Evolutionary conservation across 176 grass and related monocot genomes (phyloP).

Genomic region (Eragrostis curvula): DNA sequence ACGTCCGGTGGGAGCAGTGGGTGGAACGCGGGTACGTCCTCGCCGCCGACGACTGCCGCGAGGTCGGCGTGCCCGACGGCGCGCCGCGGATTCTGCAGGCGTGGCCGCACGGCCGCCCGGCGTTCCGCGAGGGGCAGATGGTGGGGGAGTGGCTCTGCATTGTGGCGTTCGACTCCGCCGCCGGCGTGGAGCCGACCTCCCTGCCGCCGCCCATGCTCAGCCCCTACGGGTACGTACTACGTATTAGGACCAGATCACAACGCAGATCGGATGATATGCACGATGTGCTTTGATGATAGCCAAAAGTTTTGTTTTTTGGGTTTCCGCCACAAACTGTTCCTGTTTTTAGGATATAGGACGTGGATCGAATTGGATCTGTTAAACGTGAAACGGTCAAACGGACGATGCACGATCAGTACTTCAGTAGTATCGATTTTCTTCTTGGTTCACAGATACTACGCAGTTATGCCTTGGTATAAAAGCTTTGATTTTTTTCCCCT

Average conservation of each 20-base stretch:
- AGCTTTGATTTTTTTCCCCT: neutral
- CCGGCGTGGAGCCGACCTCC: slow-evolving; percentile 26
- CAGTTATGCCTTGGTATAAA: neutral
- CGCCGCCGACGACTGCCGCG: slow-evolving; percentile 36
- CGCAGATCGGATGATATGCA: neutral
- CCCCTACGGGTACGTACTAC: slow-evolving; percentile 33
- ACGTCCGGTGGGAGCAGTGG: slow-evolving; percentile 48
- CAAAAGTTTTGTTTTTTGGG: neutral
- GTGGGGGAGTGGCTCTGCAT: slow-evolving; percentile 57
- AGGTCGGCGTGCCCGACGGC: slow-evolving; percentile 30
- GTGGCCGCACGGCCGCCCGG: slow-evolving; percentile 31
- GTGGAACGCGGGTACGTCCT: slow-evolving; percentile 61
- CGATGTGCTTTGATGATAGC: neutral
- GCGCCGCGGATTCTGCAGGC: slow-evolving; percentile 33
- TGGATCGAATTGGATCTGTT: too few species aligned
- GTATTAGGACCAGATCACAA: neutral
- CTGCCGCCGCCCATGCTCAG: slow-evolving; percentile 40
- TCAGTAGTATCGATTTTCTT: neutral
- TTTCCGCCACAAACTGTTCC: neutral
- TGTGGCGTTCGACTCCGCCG: slow-evolving; percentile 56
- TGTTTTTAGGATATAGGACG: too few species aligned
- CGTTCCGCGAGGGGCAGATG: slow-evolving; percentile 46
- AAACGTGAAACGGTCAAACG: too few species aligned
- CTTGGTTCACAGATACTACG: neutral
- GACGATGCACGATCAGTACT: too few species aligned